Evolutionary conservation across 176 grass and related monocot species (phyloP).

Genomic region (Lolium rigidum): DNA sequence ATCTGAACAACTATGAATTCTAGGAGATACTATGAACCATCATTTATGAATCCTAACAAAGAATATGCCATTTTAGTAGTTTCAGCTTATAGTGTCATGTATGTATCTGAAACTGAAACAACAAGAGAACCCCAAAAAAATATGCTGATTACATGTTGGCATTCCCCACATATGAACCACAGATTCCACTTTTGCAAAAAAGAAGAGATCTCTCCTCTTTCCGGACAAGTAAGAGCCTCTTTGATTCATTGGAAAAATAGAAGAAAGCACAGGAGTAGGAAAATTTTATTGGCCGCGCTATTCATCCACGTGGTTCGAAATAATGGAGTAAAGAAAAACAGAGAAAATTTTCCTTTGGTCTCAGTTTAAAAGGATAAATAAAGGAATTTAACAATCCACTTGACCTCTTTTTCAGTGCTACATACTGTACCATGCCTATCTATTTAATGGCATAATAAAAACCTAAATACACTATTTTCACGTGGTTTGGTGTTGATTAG

Average conservation of each 20-base stretch:
- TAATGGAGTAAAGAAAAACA: background rate
- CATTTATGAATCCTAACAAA: background rate
- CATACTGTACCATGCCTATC: background rate
- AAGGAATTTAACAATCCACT: background rate
- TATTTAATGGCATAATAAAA: background rate
- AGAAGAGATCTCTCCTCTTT: background rate
- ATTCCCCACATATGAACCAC: background rate
- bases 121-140: background rate
- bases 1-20: background rate
- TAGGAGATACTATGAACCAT: constrained; percentile 4
- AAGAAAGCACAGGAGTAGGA: background rate
- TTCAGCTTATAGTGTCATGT: background rate
- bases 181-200: background rate
- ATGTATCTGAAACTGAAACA: background rate
- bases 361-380: background rate
- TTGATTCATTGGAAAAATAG: background rate
- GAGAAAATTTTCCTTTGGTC: background rate
- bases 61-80: constrained; percentile 1
- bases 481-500: background rate
- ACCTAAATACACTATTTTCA: background rate
- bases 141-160: background rate
- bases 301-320: background rate
- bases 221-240: background rate
- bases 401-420: background rate
- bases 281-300: background rate